Evolutionary conservation across 2,329 filamentous ascomycete species (phyloP), one percentile per base, ranked within the genome.

Genomic region (Aspergillus terreus): DNA sequence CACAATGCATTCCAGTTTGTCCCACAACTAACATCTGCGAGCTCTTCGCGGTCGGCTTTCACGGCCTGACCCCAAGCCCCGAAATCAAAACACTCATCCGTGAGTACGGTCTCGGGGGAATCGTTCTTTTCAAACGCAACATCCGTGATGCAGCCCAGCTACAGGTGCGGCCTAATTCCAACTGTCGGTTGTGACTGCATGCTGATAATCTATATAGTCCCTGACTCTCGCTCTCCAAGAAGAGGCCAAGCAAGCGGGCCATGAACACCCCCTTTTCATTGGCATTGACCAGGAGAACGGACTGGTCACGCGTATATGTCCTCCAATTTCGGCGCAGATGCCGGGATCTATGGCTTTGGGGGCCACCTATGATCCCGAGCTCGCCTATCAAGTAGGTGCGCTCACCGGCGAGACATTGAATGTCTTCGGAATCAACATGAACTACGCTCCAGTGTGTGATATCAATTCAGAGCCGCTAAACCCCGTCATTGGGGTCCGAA

Each of bases 271-370:
- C 46, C 60, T 77, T 1, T 70, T 77, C 46, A 76, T 77, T 30
- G 71, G 69, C 4, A 72, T 74, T 33, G 74, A 76, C 45, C 73
- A 76, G 55, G 74, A 77, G 54, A 76, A 76, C 66, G 73, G 73
- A 4, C 57, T 75, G 6, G 71, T 76, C 25, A 74, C 74, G 21
- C 63, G 73, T 2, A 71, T 76, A 32, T 69, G 66, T 27, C 65
- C 71, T 4, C 70, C 72, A 4, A 63, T 72, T 21, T 71, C 70
- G 32, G 54, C 69, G 10, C 73, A 74, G 46, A 57, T 76, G 7
- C 73, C 74, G 3, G 74, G 73, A 2, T 60, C 71, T 4, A 76
- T 76, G 74, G 65, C 74, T n/a, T 58, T 76, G 4, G 73, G 71
- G 4, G 74, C 74, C 9, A 74, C 73, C 1, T 58, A 67, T 59